Evolutionary conservation across 2,329 filamentous ascomycete species (phyloP), one percentile per base, ranked within the genome.

Genomic region (Trichocomaceae sp.): DNA sequence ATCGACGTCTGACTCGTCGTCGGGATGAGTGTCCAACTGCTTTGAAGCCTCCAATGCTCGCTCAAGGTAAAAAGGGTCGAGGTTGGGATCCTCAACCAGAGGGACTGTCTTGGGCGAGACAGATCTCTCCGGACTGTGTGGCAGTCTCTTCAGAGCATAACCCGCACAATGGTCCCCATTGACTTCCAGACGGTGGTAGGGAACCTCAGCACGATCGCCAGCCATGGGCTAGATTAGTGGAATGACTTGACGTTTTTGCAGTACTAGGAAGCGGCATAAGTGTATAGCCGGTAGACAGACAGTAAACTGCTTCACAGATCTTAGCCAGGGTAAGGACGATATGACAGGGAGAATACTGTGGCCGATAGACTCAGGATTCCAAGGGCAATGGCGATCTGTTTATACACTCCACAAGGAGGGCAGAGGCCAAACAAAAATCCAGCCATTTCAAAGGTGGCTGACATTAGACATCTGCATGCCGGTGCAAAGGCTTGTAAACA

Each of bases 61-160:
- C 55, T 72, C 70, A 20, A 72, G 66, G 49, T 72, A 72, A 59
- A 72, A 72, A 4, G 70, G 70, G 55, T 72, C 70, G 5, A 63
- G 61, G 44, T 69, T 68, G 13, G 69, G 62, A 29, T 72, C 69
- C 57, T 70, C 69, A 4, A 47, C 47, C 22, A 57, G 17, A 44
- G 52, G 19, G 2, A 44, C 47, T 29, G 37, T 31, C 39, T 49
- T 58, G 15, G 51, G 13, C 12, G 54, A 49, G 20, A 39, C 54
- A 17, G 48, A 57, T 44, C 31, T 47, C 42, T 59, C 55, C 20
- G 46, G 47, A 44, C 52, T 39, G 22, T 45, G 50, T 31, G 31
- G 47, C 17, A 56, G 26, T 37, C 41, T 26, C 1, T 66, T 64
- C 59, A 68, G 64, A 22, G 68, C 68, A 63, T 50, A 26, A 23